These are phyloP conservation scores for Podospora conica DNA, from an alignment of 495 filamentous ascomycete genomes.

Conservation along the genomic window DNA sequence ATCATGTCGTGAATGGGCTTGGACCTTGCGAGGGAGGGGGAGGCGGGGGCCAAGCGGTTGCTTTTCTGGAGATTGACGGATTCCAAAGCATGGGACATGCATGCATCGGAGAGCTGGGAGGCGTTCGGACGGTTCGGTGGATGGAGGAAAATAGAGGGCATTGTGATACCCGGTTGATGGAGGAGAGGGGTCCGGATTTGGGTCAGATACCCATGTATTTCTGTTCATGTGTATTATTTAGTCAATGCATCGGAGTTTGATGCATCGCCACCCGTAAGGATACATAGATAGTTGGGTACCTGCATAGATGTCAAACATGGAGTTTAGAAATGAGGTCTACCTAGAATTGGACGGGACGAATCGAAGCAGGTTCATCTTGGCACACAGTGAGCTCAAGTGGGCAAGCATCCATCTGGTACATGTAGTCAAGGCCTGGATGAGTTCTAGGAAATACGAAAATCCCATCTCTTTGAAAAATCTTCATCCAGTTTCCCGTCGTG, in stretches of 20 bases:
- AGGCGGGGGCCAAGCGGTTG: not conserved
- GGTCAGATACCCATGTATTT: not conserved
- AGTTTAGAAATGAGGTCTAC: not conserved
- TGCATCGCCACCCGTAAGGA: no score
- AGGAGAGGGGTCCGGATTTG: not conserved
- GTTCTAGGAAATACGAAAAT: not conserved
- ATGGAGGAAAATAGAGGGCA: not conserved
- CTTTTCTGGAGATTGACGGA: not conserved
- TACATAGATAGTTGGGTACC: no score
- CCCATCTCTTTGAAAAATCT: not conserved
- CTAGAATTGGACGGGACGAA: not conserved
- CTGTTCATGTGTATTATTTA: not conserved
- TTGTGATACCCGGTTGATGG: not conserved
- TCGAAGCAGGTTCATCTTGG: not conserved
- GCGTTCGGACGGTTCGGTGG: not conserved
- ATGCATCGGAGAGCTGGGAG: not conserved
- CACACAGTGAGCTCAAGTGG: not conserved
- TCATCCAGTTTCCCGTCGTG: not conserved
- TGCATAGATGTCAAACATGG: not conserved
- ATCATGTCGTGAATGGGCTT: constrained; percentile 35
- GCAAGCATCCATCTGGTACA: not conserved
- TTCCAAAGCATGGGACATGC: not conserved
- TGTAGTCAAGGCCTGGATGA: no score
- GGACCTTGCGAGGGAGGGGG: not conserved
- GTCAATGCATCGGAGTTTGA: not conserved